Percentiles rank a stretch among this genome's conserved stretches.
Conservation (phyloP, 129 eudicot species). For the Gnaphalium uliginosum region DNA sequence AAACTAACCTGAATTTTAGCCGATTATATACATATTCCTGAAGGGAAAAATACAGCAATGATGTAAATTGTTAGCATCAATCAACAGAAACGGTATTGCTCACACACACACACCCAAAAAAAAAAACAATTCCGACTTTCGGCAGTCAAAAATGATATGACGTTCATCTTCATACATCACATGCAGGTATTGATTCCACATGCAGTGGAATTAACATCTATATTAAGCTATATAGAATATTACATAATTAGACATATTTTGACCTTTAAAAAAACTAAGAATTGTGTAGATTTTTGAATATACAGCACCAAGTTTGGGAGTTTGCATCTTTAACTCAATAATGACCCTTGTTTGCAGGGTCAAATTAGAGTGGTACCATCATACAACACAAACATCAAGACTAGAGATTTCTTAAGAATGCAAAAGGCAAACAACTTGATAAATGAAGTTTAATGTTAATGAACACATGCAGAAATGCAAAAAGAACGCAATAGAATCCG, state of each 20-base stretch:
- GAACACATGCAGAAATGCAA: slow-evolving; percentile 7
- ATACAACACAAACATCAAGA: slow-evolving; percentile 9
- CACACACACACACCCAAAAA: no score
- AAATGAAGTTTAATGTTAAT: neutral
- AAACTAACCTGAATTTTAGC: slow-evolving; percentile 72
- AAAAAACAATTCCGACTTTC: neutral
- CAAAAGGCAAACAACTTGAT: slow-evolving; percentile 11
- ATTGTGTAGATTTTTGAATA: neutral
- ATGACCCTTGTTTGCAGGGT: slow-evolving; percentile 7
- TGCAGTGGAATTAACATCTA: neutral
- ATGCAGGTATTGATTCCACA: neutral
- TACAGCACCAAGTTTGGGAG: slow-evolving; percentile 22
- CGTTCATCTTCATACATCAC: neutral
- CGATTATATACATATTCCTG: slow-evolving; percentile 90
- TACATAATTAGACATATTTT: neutral
- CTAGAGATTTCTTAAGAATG: neutral
- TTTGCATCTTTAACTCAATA: slow-evolving; percentile 20
- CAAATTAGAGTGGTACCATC: neutral
- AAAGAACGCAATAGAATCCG: neutral
- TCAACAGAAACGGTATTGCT: slow-evolving; percentile 8
- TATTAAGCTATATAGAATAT: neutral
- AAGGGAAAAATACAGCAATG: slow-evolving; percentile 7
- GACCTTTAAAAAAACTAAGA: neutral
- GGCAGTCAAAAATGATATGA: slow-evolving; percentile 6
- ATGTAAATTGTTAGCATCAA: neutral